Base-by-base conservation (phyloP, 108 stramenopile species). In the Hondaea fermentalgiana region DNA sequence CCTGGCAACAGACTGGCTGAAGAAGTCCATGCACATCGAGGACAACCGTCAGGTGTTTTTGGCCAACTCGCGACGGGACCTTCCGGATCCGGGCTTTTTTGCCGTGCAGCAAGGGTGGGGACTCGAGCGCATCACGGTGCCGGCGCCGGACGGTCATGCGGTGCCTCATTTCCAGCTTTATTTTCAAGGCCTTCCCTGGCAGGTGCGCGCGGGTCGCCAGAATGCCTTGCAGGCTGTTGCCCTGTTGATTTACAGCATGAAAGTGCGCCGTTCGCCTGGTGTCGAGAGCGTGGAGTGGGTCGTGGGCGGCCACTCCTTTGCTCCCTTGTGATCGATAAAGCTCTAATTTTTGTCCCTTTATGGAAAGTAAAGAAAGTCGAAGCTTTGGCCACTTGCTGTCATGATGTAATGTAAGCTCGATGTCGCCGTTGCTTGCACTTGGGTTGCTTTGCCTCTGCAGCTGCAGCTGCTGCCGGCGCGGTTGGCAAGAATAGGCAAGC, bases 211-310 rank as follows among this genome's bases (percentile, higher is more conserved):
- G 6, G 76, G 76, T 6, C 76, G 76, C 19, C 76, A 83, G 25
- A 83, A 83, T 45, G 76, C 76, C 23, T 23, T 83, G 12, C 76
- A 83, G 51, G 76, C 76, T 6, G 49, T 83, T 83, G 76, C 76
- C 45, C 49, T 83, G 4, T 45, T 83, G 1, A 23, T 83, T 35
- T 83, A 83, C 51, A 53, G 76, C 76, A 83, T 83, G 76, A 83
- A 83, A 3, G 51, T 53, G 45, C 76, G 6, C 49, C 76, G 76
- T 23, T 47, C 51, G 45, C 49, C 51, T 12, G 76, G 51, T 45
- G 23, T 83, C 25, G 76, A 83, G 51, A 53, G 25, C n/a, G 45
- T 83, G 10, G 76, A 83, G n/a, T 53, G 51, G 45, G 76, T 83
- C 51, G 28, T 83, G 1, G 64, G 64, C 1, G 64, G 64, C 8